Evolutionary conservation across 2,329 filamentous ascomycete genomes (phyloP).

Genomic region (Podosphaera xanthii): DNA sequence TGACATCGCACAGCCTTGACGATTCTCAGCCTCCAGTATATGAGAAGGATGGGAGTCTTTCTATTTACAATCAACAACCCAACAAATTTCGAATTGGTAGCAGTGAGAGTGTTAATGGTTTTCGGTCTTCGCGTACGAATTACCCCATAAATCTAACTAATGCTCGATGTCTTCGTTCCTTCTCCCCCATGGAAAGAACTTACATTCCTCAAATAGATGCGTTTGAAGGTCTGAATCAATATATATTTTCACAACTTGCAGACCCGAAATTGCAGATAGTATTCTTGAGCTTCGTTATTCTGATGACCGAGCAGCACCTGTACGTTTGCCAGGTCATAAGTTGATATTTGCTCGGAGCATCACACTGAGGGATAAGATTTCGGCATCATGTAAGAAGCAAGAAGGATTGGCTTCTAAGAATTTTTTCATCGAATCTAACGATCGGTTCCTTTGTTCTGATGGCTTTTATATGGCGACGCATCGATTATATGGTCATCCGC

Average conservation of each 20-base stretch:
- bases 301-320: conserved; percentile 19
- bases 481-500: conserved; percentile 30
- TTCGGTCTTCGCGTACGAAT: conserved; percentile 11
- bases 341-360: conserved; percentile 32
- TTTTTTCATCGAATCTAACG: conserved; percentile 25
- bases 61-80: conserved; percentile 19
- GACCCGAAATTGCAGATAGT: conserved; percentile 23
- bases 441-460: conserved; percentile 30
- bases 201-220: conserved; percentile 9
- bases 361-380: conserved; percentile 16
- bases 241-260: conserved; percentile 20
- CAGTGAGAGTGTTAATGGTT: conserved; percentile 16
- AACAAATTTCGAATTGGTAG: conserved; percentile 20
- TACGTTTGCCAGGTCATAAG: conserved; percentile 29
- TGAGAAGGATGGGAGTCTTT: conserved; percentile 19
- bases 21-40: conserved; percentile 33
- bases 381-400: conserved; percentile 11
- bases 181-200: conserved; percentile 7
- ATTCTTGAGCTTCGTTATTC: conserved; percentile 23
- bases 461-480: conserved; percentile 34
- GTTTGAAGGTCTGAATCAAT: conserved; percentile 19
- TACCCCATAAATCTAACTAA: conserved; percentile 7
- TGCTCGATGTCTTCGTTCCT: background rate
- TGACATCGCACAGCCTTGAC: conserved; percentile 37
- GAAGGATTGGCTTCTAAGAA: conserved; percentile 16